Conservation (phyloP, 2,329 filamentous ascomycete species). For the Aspergillus transmontanensis region DNA sequence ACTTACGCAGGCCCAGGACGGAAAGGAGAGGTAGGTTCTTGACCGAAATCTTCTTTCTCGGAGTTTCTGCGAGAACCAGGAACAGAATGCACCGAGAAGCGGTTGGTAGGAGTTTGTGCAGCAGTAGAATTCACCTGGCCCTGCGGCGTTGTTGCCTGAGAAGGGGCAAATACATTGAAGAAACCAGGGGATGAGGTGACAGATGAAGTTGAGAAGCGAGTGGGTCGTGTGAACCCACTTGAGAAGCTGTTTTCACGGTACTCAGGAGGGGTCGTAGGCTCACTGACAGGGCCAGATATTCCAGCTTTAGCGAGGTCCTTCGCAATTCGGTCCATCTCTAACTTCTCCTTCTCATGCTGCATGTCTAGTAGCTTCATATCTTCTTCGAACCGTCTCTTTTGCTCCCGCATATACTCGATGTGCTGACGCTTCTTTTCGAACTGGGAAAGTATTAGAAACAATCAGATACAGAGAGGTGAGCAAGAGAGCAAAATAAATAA, state of each 20-base stretch:
- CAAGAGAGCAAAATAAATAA: constrained; percentile 6
- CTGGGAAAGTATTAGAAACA: constrained; percentile 56
- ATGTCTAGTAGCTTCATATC: constrained; percentile 90
- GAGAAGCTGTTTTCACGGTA: constrained; percentile 82
- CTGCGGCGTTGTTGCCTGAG: constrained; percentile 77
- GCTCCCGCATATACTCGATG: constrained; percentile 87
- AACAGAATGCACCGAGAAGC: constrained; percentile 80
- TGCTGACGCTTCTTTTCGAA: constrained; percentile 92
- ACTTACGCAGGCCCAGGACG: constrained; percentile 80
- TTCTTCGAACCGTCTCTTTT: constrained; percentile 84
- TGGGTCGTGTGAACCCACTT: constrained; percentile 78
- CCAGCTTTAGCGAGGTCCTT: constrained; percentile 68
- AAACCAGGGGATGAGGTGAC: constrained; percentile 78
- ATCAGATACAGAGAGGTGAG: constrained; percentile 12
- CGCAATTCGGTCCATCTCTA: constrained; percentile 82
- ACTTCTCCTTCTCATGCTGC: constrained; percentile 78
- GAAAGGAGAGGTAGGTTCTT: constrained; percentile 62
- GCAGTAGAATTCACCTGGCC: constrained; percentile 59
- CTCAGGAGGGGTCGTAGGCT: constrained; percentile 94
- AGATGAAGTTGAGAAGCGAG: constrained; percentile 86
- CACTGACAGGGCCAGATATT: constrained; percentile 75
- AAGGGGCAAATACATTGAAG: constrained; percentile 72
- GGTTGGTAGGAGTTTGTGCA: constrained; percentile 58
- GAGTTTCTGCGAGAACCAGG: constrained; percentile 87
- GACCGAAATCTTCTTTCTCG: constrained; percentile 81